phyloP scores from a whole-genome alignment of 2,329 filamentous ascomycete species.

The Colletotrichum sp. region DNA sequence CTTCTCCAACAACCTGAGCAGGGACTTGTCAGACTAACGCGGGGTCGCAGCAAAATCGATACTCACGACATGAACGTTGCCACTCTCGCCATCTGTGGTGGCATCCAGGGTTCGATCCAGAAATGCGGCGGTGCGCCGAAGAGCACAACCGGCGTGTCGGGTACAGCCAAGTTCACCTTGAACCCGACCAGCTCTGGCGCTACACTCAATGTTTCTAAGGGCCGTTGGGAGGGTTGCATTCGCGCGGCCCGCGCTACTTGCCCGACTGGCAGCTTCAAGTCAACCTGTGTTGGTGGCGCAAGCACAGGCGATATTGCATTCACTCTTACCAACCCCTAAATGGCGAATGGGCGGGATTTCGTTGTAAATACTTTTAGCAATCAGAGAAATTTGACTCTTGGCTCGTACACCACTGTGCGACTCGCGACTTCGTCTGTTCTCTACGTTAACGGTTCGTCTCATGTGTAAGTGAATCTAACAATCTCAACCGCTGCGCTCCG shows the following conservation, averaged over 20 bases:
- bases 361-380: background rate
- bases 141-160: slow-evolving; percentile 48
- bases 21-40: background rate
- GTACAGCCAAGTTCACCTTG: slow-evolving; percentile 53
- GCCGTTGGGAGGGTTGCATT: slow-evolving; percentile 58
- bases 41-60: slow-evolving; percentile 36
- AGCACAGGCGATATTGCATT: slow-evolving; percentile 50
- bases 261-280: slow-evolving; percentile 51
- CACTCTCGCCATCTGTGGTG: slow-evolving; percentile 52
- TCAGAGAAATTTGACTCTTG: background rate
- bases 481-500: background rate
- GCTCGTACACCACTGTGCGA: background rate
- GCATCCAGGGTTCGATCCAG: slow-evolving; percentile 50
- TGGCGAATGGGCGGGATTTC: background rate
- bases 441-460: background rate
- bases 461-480: background rate
- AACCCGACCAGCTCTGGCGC: slow-evolving; percentile 43
- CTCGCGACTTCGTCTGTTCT: background rate
- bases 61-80: slow-evolving; percentile 55
- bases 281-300: slow-evolving; percentile 51
- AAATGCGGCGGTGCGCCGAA: slow-evolving; percentile 47
- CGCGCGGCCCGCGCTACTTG: slow-evolving; percentile 55
- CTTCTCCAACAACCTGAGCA: too few relatives aligned
- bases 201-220: slow-evolving; percentile 58
- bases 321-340: slow-evolving; percentile 27